Conservation (phyloP, 2,329 filamentous ascomycete genomes). For the Drechslerella stenobrocha region DNA sequence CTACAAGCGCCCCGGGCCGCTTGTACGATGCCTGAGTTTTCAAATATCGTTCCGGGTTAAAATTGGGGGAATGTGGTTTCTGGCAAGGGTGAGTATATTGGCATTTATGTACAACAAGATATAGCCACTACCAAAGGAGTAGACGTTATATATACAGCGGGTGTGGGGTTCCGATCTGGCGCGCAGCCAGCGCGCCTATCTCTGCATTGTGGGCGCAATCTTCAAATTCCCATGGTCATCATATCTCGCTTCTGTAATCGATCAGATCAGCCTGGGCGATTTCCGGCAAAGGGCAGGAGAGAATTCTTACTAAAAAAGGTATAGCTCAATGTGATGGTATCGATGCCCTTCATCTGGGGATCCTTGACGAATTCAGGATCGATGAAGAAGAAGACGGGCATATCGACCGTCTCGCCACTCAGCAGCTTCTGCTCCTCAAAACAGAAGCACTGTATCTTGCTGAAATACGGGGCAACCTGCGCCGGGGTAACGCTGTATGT, state of each 20-base stretch:
- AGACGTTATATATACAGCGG: too few species aligned
- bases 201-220: constrained; percentile 41
- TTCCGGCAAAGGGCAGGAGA: neutral
- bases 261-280: constrained; percentile 1
- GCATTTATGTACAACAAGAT: constrained; percentile 35
- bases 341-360: constrained; percentile 86
- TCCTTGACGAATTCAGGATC: constrained; percentile 94
- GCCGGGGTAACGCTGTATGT: constrained; percentile 96
- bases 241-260: constrained; percentile 74
- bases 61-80: too few species aligned
- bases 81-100: too few species aligned
- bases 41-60: too few species aligned
- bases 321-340: constrained; percentile 93
- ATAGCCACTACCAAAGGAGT: neutral
- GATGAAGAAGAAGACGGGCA: constrained; percentile 99
- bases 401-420: constrained; percentile 95
- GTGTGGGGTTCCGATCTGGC: too few species aligned
- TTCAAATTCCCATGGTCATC: constrained; percentile 68
- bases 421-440: constrained; percentile 93
- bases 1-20: too few species aligned
- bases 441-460: constrained; percentile 99
- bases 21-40: too few species aligned
- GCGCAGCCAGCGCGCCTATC: too few species aligned
- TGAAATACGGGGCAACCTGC: constrained; percentile 95
- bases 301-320: constrained; percentile 91